Evolutionary conservation across 768 basidiomycete species (phyloP), one percentile per base, ranked within the genome.

Genomic region (Termitomyces sp.): DNA sequence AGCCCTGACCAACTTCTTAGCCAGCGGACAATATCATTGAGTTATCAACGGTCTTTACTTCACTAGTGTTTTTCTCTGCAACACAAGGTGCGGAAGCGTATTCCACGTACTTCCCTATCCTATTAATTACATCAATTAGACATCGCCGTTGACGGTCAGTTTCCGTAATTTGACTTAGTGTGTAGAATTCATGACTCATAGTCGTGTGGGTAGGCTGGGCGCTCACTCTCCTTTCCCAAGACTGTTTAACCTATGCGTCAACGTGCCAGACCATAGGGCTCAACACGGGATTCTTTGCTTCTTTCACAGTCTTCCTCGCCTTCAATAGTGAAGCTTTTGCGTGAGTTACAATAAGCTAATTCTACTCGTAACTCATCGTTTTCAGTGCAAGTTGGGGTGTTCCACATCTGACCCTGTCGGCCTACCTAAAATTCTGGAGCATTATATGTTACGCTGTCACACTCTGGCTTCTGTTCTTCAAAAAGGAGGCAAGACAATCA

Each of bases 201-300:
- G 34, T 27, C n/a, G 5, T 43, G 9, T 51, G n/a, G 6, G 37
- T 58, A 88, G 86, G 86, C 31, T 90, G 89, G 89, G 90, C 86
- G 19, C 79, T 90, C 54, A 93, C 90, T 4, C 80, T 86, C 34
- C 84, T 99, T 46, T 98, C 96, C 2, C 86, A 92, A 59, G 94
- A 94, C 62, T 95, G 95, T 67, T 73, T 98, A 37, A 93, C 95
- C 17, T 99, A 95, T 66, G 97, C 97, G 3, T 97, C 95, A 17
- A 98, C 95, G 7, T 98, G 96, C 57, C 97, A 99, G 71, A 98
- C 97, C 0, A 92, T 98, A 59, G 97, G 97, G 12, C 79, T 99
- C 25, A 98, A 96, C 64, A 90, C 92, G 1, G 97, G 97, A 5
- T 98, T 88, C 71, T 95, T 98, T 66, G 82, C 95, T 31, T 95